Base-by-base conservation (phyloP, 345 rosid species). In the Hibiscus trionum region DNA sequence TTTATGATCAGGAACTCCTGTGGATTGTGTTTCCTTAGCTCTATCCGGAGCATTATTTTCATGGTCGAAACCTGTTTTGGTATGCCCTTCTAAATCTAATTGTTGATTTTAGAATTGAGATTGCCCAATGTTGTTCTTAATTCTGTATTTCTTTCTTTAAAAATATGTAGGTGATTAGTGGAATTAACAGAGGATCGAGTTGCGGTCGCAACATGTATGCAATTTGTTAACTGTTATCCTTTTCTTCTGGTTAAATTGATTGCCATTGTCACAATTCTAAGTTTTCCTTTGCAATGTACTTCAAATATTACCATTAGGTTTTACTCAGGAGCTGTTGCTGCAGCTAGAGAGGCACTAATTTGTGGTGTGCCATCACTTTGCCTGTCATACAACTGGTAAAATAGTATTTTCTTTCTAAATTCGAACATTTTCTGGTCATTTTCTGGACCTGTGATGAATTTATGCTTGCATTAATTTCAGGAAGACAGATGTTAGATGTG, bases 271-370 rank as follows among this genome's bases (percentile, higher is more conserved):
- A 15, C 2, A n/a, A 42, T 15, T 42, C 66, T 72, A 37, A 11
- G 35, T 59, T 6, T 72, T 24, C 31, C 31, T 72, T 24, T 31
- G 33, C 49, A 11, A 57, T 33, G 53, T 16, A 4, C 72, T 55
- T 56, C 19, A 67, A 16, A n/a, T 26, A 12, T 56, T 16, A 82
- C 15, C 19, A 24, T 58, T 12, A 85, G 88, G 84, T 75, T 10
- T 66, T 78, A 82, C 69, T 78, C 86, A 2, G 84, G 86, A 59
- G 82, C 80, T 70, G 77, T 80, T 78, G 84, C 86, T 70, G 88
- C 82, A 57, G 84, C 88, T 68, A 75, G 76, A 66, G 88, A 84
- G 77, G 84, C 86, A 61, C 70, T 82, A 46, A 74, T 82, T 33
- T 60, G 61, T 35, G 86, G 82, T 52, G 63, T 82, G 59, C 82